phyloP scores from a whole-genome alignment of 2,329 filamentous ascomycete genomes.

The Pseudocercospora crystallina region DNA sequence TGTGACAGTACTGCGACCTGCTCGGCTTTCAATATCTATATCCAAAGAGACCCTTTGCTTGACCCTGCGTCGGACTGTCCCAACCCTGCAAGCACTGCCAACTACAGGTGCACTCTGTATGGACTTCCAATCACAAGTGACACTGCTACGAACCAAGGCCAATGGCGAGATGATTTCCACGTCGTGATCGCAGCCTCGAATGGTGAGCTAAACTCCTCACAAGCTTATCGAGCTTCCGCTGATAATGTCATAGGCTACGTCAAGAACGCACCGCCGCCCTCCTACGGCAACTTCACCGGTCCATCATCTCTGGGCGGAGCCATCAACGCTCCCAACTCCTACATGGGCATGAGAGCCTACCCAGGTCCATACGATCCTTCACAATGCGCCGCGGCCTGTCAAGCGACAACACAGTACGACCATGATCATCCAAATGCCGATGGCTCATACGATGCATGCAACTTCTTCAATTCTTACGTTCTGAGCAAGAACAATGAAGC shows the following conservation, averaged over 20 bases:
- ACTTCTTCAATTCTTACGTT: constrained; percentile 42
- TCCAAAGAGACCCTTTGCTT: constrained; percentile 36
- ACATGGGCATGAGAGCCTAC: constrained; percentile 33
- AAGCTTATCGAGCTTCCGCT: not conserved
- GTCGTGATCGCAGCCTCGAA: constrained; percentile 47
- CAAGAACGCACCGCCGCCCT: constrained; percentile 21
- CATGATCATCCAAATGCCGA: constrained; percentile 2
- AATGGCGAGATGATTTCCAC: constrained; percentile 36
- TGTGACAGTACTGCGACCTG: constrained; percentile 24
- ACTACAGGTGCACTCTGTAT: constrained; percentile 39
- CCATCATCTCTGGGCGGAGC: constrained; percentile 34
- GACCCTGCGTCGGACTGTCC: constrained; percentile 34
- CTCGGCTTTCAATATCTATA: constrained; percentile 29
- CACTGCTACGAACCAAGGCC: constrained; percentile 37
- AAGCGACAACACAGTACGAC: constrained; percentile 7
- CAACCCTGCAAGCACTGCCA: constrained; percentile 37
- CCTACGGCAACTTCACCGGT: constrained; percentile 24
- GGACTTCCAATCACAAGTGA: constrained; percentile 30
- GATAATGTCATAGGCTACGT: constrained; percentile 29
- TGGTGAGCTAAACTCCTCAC: constrained; percentile 17
- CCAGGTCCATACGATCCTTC: constrained; percentile 20
- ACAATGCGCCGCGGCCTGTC: constrained; percentile 19
- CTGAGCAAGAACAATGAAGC: constrained; percentile 39
- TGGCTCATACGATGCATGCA: constrained; percentile 15
- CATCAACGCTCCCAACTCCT: constrained; percentile 37